Conservation (phyloP, 495 filamentous ascomycete genomes). For the Xylaria sp. region DNA sequence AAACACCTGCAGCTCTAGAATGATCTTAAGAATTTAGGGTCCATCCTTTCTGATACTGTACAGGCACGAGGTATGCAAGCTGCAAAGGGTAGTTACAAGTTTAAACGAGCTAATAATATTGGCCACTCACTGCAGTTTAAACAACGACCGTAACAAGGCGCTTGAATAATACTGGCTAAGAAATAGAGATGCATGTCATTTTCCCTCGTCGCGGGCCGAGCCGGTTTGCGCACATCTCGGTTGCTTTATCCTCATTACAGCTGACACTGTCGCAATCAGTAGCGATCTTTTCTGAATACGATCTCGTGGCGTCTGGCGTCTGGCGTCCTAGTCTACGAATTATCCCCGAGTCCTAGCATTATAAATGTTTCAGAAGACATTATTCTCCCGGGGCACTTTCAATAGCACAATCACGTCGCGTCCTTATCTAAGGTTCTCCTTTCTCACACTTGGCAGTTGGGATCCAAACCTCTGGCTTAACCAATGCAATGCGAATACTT, state of each 20-base stretch:
- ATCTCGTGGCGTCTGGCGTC: too few species aligned
- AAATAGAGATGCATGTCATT: constrained; percentile 16
- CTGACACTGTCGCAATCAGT: neutral
- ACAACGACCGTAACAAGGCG: neutral
- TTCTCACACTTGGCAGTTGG: neutral
- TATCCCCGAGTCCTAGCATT: neutral
- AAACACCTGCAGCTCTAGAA: neutral
- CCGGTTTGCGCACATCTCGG: constrained; percentile 7
- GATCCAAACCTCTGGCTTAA: neutral
- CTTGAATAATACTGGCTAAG: neutral
- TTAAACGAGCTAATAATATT: neutral
- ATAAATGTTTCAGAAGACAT: neutral
- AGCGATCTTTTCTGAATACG: neutral
- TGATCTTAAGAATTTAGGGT: neutral
- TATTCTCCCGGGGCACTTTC: neutral
- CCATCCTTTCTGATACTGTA: neutral
- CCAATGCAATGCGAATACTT: neutral
- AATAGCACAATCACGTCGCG: neutral
- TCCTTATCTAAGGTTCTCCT: neutral
- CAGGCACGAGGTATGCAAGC: neutral
- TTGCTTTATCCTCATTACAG: neutral
- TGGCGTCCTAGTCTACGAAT: neutral
- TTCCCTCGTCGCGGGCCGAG: constrained; percentile 20
- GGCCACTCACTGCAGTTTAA: constrained; percentile 9
- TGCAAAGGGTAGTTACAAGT: neutral